Evolutionary conservation across 2,329 filamentous ascomycete genomes (phyloP), one percentile per base, ranked within the genome.

Genomic region (Clarireedia sp.): DNA sequence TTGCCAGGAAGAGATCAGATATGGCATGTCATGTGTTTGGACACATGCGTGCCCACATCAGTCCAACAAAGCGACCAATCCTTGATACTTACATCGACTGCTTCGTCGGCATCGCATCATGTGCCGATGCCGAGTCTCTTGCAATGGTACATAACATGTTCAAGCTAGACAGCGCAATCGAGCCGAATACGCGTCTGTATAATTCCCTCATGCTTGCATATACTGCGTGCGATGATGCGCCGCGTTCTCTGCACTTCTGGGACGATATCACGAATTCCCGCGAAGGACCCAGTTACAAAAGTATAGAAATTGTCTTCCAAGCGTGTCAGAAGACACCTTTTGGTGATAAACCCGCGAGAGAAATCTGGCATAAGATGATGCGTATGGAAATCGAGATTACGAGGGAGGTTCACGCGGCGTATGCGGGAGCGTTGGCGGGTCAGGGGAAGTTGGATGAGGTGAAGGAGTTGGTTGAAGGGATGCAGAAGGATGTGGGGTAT

Each of bases 181-280:
- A 91, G 63, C 78, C 86, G 4, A 84, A 80, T 63, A 97, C 92
- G 0, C 77, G 75, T 54, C 75, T 97, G 2, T 82, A 86, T 63
- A 97, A 96, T 64, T 83, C 87, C 0, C 74, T 97, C 48, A 96
- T 99, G 84, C 77, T 94, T 12, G 91, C 89, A 0, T 92, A 95
- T 67, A 82, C 83, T 1, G 79, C 81, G 1, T 87, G 83, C 64
- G 87, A 81, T 6, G 76, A 83, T 60, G 77, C 86, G 0, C 72
- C 78, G 29, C 80, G 80, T 54, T 89, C 88, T 1, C 74, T 95
- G 60, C 82, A 85, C 48, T 89, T 90, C 67, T 97, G 91, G 90
- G 77, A 83, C 54, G 83, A 95, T 48, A 90, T 99, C 56, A 83
- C 85, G n/a, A 79, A 82, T 55, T 90, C 86, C 0, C 76, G 78